Evolutionary conservation across 495 filamentous ascomycete genomes (phyloP).

Genomic region (Penicillium bialowiezense): DNA sequence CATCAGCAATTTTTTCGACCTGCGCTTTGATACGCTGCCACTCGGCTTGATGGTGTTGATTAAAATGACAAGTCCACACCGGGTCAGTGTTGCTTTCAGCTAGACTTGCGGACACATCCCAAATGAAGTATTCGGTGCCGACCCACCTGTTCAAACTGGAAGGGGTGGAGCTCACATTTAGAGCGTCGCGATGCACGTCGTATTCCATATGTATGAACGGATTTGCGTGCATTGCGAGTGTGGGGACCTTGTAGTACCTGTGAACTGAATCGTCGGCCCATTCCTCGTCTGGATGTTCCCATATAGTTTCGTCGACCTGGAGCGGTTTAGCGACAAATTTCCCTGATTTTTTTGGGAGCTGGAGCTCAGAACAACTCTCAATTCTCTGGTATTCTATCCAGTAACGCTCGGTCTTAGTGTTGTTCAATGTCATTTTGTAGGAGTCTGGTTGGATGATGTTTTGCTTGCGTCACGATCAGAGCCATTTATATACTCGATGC

Average conservation of each 20-base stretch:
- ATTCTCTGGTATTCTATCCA: too few species aligned
- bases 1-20: not conserved
- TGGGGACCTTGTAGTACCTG: constrained; percentile 1
- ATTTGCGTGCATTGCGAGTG: not conserved
- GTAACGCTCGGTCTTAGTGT: too few species aligned
- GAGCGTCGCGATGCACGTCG: not conserved
- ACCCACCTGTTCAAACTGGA: constrained; percentile 1
- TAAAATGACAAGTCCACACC: not conserved
- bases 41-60: not conserved
- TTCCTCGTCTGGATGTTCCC: not conserved
- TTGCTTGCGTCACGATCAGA: too few species aligned
- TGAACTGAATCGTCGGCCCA: not conserved
- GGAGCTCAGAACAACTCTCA: too few species aligned
- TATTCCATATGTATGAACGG: not conserved
- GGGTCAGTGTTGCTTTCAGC: not conserved
- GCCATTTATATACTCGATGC: too few species aligned
- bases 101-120: constrained; percentile 1
- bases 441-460: too few species aligned
- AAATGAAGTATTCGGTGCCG: constrained; percentile 3
- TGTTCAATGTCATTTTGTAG: too few species aligned
- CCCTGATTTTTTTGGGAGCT: too few species aligned
- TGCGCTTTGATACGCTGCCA: not conserved
- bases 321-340: too few species aligned
- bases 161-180: not conserved
- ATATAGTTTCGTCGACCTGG: not conserved